Conservation (phyloP, 2,329 filamentous ascomycete genomes). For the Calonectria hongkongensis region DNA sequence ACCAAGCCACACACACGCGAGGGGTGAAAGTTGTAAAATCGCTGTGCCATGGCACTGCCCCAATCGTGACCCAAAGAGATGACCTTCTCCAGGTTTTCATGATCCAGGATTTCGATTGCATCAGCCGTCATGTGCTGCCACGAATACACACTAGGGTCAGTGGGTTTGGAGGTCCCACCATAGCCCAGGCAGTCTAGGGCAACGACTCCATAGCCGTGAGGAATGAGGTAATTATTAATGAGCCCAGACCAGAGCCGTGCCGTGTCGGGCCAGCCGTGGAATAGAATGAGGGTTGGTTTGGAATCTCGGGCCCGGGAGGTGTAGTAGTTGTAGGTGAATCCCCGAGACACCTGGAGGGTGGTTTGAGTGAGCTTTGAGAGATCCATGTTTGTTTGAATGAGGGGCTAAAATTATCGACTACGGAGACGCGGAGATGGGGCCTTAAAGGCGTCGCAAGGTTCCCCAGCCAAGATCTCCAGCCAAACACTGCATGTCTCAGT, state of each 20-base stretch:
- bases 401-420: too few species aligned
- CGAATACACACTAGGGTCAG: slow-evolving; percentile 60
- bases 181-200: slow-evolving; percentile 63
- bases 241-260: slow-evolving; percentile 3
- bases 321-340: slow-evolving; percentile 14
- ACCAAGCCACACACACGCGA: not conserved
- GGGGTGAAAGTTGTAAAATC: not conserved
- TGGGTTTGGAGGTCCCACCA: slow-evolving; percentile 64
- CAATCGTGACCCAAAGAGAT: slow-evolving; percentile 10
- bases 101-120: slow-evolving; percentile 8
- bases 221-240: slow-evolving; percentile 58
- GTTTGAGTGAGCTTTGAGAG: slow-evolving; percentile 1
- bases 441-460: not conserved
- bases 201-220: slow-evolving; percentile 61
- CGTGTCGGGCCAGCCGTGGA: slow-evolving; percentile 53
- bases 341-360: not conserved
- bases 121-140: slow-evolving; percentile 37
- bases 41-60: slow-evolving; percentile 13
- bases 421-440: not conserved
- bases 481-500: not conserved
- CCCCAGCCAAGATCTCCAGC: not conserved
- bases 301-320: slow-evolving; percentile 50
- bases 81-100: not conserved
- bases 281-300: slow-evolving; percentile 61
- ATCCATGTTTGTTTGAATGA: not conserved